These are phyloP conservation scores for Rhexocercosporidium sp. DNA, from an alignment of 2,329 filamentous ascomycete genomes.

Conservation along the genomic window DNA sequence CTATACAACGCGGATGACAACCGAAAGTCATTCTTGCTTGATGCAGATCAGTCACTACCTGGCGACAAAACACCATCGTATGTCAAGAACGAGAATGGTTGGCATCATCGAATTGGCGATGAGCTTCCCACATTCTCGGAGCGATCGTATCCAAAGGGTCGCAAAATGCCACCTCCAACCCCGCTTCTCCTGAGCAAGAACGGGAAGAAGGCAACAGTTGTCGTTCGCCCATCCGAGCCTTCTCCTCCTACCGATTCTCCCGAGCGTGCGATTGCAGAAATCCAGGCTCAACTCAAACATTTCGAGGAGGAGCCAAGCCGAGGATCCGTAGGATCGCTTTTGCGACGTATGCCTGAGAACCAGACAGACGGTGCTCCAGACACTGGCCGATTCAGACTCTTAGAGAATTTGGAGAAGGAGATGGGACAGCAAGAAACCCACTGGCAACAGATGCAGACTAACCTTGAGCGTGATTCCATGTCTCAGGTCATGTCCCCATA, in stretches of 20 bases:
- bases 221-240: slow-evolving; percentile 46
- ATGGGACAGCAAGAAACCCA: slow-evolving; percentile 64
- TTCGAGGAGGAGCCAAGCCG: slow-evolving; percentile 38
- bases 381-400: slow-evolving; percentile 43
- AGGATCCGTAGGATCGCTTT: slow-evolving; percentile 36
- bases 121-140: slow-evolving; percentile 63
- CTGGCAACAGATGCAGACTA: slow-evolving; percentile 63
- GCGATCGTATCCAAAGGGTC: slow-evolving; percentile 50
- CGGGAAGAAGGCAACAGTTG: slow-evolving; percentile 48
- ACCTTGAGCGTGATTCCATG: slow-evolving; percentile 47
- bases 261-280: slow-evolving; percentile 37
- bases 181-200: slow-evolving; percentile 56
- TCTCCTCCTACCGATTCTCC: slow-evolving; percentile 39
- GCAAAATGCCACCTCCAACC: slow-evolving; percentile 61
- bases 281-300: slow-evolving; percentile 41
- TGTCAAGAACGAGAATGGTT: slow-evolving; percentile 39
- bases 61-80: slow-evolving; percentile 25
- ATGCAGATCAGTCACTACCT: slow-evolving; percentile 36
- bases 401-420: slow-evolving; percentile 65
- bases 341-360: slow-evolving; percentile 34
- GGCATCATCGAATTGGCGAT: slow-evolving; percentile 65
- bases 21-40: slow-evolving; percentile 39
- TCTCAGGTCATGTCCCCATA: slow-evolving; percentile 34
- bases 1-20: slow-evolving; percentile 32
- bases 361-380: slow-evolving; percentile 16